Evolutionary conservation across 1,139 yeast species (phyloP).

Genomic region (Yamadazyma kanchanaburiensis): DNA sequence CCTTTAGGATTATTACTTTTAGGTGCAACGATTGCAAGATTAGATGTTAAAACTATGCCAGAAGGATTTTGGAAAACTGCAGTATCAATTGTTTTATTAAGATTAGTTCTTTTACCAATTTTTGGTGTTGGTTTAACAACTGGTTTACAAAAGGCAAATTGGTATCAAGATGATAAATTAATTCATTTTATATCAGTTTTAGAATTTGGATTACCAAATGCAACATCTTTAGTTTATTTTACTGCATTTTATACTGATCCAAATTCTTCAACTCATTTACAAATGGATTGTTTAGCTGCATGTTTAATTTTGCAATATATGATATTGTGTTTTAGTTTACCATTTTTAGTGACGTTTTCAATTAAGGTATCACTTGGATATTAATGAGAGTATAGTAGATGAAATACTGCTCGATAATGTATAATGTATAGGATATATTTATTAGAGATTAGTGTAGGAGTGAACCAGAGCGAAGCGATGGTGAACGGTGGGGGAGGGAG

Average conservation of each 20-base stretch:
- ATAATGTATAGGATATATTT: no score
- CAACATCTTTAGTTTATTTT: conserved; percentile 78
- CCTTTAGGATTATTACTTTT: conserved; percentile 78
- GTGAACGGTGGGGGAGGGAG: no score
- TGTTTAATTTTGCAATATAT: conserved; percentile 68
- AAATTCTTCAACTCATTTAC: conserved; percentile 55
- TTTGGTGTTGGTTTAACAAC: conserved; percentile 46
- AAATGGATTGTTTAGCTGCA: conserved; percentile 81
- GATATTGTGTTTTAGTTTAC: conserved; percentile 57
- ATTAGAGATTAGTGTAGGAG: no score
- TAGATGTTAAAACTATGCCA: conserved; percentile 57
- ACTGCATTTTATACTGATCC: conserved; percentile 82
- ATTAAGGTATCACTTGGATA: conserved; percentile 38
- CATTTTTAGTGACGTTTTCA: conserved; percentile 62
- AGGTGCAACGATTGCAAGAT: conserved; percentile 84
- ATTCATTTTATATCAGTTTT: conserved; percentile 67
- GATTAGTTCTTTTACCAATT: conserved; percentile 40
- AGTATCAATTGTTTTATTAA: conserved; percentile 27
- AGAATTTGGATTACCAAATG: conserved; percentile 79
- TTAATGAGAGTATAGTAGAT: no score
- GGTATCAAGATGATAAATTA: conserved; percentile 49
- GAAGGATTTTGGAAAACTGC: conserved; percentile 69
- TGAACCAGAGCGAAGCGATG: no score
- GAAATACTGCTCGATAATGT: no score
- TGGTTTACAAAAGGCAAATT: conserved; percentile 40